A percentile compares a stretch with the other conserved stretches of the same genome.
phyloP scores from a whole-genome alignment of 225 moss, liverwort and hornwort genomes.

The Bryoerythrophyllum caledonicum region DNA sequence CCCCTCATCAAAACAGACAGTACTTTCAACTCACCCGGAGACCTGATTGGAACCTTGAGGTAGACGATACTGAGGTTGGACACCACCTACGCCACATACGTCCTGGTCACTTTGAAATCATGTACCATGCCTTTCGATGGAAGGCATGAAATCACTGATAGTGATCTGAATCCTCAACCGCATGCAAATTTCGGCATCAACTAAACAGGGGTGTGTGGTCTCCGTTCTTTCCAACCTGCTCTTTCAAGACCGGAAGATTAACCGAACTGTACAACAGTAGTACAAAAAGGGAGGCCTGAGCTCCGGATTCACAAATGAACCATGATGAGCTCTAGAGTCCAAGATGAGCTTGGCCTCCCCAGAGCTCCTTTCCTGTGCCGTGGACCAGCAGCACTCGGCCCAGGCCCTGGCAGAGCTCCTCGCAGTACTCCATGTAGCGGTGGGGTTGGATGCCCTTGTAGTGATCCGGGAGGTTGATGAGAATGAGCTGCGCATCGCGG shows the following conservation, averaged over 20 bases:
- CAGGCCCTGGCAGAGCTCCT: conserved; percentile 69
- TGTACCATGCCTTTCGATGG: not conserved
- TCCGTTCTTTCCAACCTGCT: not conserved
- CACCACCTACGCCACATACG: not conserved
- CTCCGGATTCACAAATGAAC: not conserved
- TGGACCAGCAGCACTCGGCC: conserved; percentile 73
- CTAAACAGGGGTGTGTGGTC: not conserved
- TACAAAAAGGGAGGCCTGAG: not conserved
- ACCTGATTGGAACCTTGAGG: conserved; percentile 9
- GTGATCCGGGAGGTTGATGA: conserved; percentile 90
- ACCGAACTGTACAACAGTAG: not conserved
- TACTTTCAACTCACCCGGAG: not conserved
- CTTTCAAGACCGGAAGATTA: not conserved
- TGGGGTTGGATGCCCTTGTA: conserved; percentile 66
- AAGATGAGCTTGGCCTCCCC: conserved; percentile 63
- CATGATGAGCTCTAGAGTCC: conserved; percentile 29
- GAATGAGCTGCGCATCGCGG: conserved; percentile 62
- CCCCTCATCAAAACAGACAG: not conserved
- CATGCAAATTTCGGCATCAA: not conserved
- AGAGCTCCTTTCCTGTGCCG: conserved; percentile 85
- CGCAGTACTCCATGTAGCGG: conserved; percentile 86
- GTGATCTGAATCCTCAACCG: not conserved
- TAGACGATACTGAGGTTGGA: not conserved
- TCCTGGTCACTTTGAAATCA: not conserved
- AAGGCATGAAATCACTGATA: not conserved